These are phyloP conservation scores for Colletotrichum nymphaeae DNA, from an alignment of 2,329 filamentous ascomycete species.

Conservation along the genomic window DNA sequence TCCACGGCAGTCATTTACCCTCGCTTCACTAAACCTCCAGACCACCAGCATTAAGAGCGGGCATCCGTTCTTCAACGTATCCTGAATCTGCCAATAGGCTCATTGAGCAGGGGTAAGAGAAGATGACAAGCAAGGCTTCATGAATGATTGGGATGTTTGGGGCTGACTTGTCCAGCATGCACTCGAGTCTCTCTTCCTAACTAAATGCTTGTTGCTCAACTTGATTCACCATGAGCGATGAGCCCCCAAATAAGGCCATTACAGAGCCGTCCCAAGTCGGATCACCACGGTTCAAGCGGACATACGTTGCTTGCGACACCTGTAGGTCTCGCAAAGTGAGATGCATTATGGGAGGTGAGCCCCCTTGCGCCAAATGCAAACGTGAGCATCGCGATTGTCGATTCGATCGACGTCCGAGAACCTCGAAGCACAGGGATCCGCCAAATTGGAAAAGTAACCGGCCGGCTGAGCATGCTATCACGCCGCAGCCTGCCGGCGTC, in stretches of 20 bases:
- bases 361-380: constrained; percentile 33
- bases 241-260: background rate
- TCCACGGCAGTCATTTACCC: background rate
- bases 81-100: background rate
- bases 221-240: background rate
- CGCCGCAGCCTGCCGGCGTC: background rate
- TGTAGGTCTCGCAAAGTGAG: constrained; percentile 31
- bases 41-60: background rate
- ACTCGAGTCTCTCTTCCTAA: background rate
- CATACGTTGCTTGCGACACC: constrained; percentile 33
- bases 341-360: constrained; percentile 32
- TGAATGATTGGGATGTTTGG: background rate
- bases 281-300: constrained; percentile 18
- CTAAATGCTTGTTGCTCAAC: background rate
- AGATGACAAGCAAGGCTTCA: background rate
- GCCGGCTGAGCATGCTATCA: background rate
- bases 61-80: background rate
- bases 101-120: background rate
- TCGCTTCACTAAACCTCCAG: background rate
- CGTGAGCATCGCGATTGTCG: constrained; percentile 33
- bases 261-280: background rate
- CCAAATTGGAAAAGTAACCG: background rate
- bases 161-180: background rate
- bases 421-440: constrained; percentile 24
- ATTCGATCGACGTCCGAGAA: constrained; percentile 24